Conservation (phyloP, 192 early-diverging fungal species). For the Blastocladiella britannica region DNA sequence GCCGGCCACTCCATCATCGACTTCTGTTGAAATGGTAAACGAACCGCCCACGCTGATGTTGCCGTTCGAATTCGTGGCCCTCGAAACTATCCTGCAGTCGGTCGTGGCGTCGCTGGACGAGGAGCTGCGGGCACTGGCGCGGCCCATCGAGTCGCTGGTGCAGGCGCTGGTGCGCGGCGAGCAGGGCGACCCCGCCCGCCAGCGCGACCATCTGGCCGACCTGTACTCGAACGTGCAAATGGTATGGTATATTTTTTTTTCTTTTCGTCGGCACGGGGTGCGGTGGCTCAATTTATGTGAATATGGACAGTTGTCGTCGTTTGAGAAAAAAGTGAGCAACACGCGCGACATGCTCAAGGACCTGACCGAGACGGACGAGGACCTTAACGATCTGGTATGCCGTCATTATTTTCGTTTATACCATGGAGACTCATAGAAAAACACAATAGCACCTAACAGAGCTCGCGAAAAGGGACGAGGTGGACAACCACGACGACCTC, state of each 20-base stretch:
- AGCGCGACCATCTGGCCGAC: not conserved
- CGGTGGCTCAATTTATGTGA: too few species aligned
- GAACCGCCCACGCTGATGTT: slow-evolving; percentile 3
- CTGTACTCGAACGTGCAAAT: not conserved
- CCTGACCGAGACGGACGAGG: slow-evolving; percentile 33
- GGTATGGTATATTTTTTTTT: too few species aligned
- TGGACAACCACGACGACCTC: slow-evolving; percentile 62
- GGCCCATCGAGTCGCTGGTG: slow-evolving; percentile 24
- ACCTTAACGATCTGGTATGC: not conserved
- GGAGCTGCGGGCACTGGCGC: not conserved
- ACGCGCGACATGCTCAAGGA: slow-evolving; percentile 63
- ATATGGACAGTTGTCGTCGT: slow-evolving; percentile 55
- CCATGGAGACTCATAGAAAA: too few species aligned
- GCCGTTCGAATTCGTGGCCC: not conserved
- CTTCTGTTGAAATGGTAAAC: not conserved
- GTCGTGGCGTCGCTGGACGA: slow-evolving; percentile 4
- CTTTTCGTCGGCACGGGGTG: too few species aligned
- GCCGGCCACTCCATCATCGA: too few species aligned
- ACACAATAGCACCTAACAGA: too few species aligned
- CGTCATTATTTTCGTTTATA: not conserved
- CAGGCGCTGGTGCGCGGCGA: slow-evolving; percentile 34
- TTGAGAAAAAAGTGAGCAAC: slow-evolving; percentile 49
- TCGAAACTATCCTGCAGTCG: slow-evolving; percentile 21
- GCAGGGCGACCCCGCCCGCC: not conserved
- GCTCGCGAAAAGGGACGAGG: not conserved